These are phyloP conservation scores for Aspergillus udagawae DNA, from an alignment of 2,329 filamentous ascomycete species.

Conservation along the genomic window DNA sequence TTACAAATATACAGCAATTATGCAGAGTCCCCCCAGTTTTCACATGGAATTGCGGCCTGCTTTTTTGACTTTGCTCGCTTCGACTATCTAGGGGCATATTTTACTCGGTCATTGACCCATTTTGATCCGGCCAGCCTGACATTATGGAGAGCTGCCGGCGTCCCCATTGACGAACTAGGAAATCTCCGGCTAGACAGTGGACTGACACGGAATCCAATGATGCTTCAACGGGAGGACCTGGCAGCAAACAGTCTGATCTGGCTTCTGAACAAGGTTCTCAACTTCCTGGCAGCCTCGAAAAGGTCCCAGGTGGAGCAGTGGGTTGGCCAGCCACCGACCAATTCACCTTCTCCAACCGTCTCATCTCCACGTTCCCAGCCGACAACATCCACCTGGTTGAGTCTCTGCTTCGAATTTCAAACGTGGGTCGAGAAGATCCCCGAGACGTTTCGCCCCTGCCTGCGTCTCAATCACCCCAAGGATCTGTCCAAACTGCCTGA, in stretches of 20 bases:
- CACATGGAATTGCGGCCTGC: conserved; percentile 52
- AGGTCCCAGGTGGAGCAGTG: conserved; percentile 41
- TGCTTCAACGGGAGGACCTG: conserved; percentile 50
- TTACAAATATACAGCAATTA: conserved; percentile 29
- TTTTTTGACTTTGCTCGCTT: conserved; percentile 64
- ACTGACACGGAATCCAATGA: conserved; percentile 6
- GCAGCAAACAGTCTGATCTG: conserved; percentile 59
- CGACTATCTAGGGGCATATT: conserved; percentile 59
- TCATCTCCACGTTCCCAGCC: conserved; percentile 37
- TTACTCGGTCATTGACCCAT: conserved; percentile 55
- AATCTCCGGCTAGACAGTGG: conserved; percentile 37
- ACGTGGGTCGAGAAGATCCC: conserved; percentile 56
- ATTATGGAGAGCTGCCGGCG: conserved; percentile 59
- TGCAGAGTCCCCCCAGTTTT: conserved; percentile 29
- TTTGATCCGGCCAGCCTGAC: conserved; percentile 54
- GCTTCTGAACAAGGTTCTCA: conserved; percentile 60
- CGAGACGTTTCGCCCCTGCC: conserved; percentile 54
- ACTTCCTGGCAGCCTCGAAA: conserved; percentile 58
- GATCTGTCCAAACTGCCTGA: conserved; percentile 29
- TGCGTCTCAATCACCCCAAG: conserved; percentile 42
- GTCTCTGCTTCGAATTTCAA: conserved; percentile 52
- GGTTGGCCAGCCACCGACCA: conserved; percentile 25
- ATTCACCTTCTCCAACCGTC: conserved; percentile 32
- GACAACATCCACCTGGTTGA: conserved; percentile 50
- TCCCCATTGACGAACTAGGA: conserved; percentile 51